Conservation (phyloP, 129 eudicot genomes). For the Helichrysum umbraculigerum region DNA sequence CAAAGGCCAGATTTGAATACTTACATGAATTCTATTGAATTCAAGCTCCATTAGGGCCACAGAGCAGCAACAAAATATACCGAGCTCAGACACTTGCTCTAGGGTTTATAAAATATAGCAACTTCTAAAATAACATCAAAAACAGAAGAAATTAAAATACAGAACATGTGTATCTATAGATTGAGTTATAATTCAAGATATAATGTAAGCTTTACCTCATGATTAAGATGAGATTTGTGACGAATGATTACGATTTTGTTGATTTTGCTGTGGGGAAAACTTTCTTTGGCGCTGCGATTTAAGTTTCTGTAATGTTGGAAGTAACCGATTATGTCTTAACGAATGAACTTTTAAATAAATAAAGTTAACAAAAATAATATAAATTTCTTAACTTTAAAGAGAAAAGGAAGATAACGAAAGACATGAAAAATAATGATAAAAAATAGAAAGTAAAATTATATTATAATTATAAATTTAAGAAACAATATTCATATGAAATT, state of each 20-base stretch:
- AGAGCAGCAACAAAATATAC: neutral
- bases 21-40: slow-evolving; percentile 27
- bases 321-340: too few relatives aligned
- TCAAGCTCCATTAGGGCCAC: slow-evolving; percentile 36
- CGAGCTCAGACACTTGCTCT: slow-evolving; percentile 11
- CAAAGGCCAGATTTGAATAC: slow-evolving; percentile 15
- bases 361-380: too few relatives aligned
- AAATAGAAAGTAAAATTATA: too few relatives aligned
- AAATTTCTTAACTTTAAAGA: too few relatives aligned
- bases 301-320: neutral
- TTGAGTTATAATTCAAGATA: neutral
- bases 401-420: too few relatives aligned
- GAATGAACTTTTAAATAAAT: too few relatives aligned
- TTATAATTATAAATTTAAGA: too few relatives aligned
- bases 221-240: neutral
- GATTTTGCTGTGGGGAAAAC: neutral
- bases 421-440: too few relatives aligned
- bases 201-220: neutral
- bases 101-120: slow-evolving; percentile 21
- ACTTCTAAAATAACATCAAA: slow-evolving; percentile 6
- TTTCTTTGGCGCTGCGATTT: neutral
- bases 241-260: neutral
- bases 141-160: neutral
- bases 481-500: too few relatives aligned
- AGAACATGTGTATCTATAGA: neutral